Percentiles rank a stretch among this genome's conserved stretches.
Conservation (phyloP, 306 rosid genomes). For the Rosa multiflora region DNA sequence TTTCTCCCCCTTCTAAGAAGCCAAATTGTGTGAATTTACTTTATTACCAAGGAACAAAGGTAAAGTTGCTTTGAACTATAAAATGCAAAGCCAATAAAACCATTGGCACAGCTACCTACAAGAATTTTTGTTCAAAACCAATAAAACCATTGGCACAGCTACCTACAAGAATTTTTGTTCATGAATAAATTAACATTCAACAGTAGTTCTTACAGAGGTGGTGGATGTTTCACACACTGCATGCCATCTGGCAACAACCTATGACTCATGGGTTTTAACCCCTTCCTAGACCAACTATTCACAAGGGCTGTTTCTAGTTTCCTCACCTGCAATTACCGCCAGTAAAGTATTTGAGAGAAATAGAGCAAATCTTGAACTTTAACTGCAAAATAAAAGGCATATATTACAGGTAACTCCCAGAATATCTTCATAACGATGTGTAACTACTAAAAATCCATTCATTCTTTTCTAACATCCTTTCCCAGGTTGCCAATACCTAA, state of each 20-base stretch:
- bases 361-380: background rate
- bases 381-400: background rate
- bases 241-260: conserved; percentile 60
- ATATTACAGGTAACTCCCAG: background rate
- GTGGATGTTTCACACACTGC: conserved; percentile 58
- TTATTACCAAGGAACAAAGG: background rate
- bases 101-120: background rate
- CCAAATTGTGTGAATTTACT: background rate
- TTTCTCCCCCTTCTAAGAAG: background rate
- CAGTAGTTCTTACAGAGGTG: conserved; percentile 16
- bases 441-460: background rate
- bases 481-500: background rate
- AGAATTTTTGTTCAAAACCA: background rate
- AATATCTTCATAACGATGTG: background rate
- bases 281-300: conserved; percentile 64
- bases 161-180: background rate
- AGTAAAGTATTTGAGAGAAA: conserved; percentile 7
- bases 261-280: conserved; percentile 63
- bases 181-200: conserved; percentile 14
- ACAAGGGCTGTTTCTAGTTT: conserved; percentile 72
- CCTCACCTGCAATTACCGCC: conserved; percentile 55
- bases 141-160: background rate
- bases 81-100: conserved; percentile 2
- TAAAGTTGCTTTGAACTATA: background rate
- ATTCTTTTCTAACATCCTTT: background rate